Conservation (phyloP, 441 rosid species). For the Brassica hybrid region DNA sequence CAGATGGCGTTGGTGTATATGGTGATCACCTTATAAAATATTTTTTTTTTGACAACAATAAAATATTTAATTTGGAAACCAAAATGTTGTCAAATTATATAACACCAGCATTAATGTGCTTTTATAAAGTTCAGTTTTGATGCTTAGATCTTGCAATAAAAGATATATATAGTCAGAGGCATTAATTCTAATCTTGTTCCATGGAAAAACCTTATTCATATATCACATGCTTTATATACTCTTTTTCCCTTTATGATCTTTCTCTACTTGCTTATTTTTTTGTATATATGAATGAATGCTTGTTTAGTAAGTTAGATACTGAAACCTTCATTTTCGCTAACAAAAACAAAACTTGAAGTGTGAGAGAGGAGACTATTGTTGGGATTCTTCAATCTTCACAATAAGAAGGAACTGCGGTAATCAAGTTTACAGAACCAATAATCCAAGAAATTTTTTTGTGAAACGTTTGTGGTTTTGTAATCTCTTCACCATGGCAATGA, state of each 20-base stretch:
- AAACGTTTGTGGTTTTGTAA: slow-evolving; percentile 8
- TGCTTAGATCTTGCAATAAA: not conserved
- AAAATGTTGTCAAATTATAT: not conserved
- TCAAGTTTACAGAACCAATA: slow-evolving; percentile 13
- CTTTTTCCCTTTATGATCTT: slow-evolving; percentile 4
- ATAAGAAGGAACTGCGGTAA: slow-evolving; percentile 1
- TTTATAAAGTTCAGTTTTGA: slow-evolving; percentile 9
- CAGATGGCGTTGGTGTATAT: not conserved
- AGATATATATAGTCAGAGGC: not conserved
- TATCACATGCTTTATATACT: slow-evolving; percentile 20
- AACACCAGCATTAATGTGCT: not conserved
- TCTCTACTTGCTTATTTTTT: not conserved
- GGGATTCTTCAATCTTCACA: slow-evolving; percentile 14
- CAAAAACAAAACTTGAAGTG: slow-evolving; percentile 6
- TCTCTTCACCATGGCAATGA: slow-evolving; percentile 63
- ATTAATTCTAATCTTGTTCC: slow-evolving; percentile 19
- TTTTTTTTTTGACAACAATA: not conserved
- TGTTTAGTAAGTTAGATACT: not conserved
- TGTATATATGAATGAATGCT: not conserved
- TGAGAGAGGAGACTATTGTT: slow-evolving; percentile 15
- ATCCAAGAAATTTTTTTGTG: not conserved
- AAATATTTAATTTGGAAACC: not conserved
- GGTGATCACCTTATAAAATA: not conserved
- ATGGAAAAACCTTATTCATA: slow-evolving; percentile 19
- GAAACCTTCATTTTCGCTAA: slow-evolving; percentile 7